These are phyloP conservation scores for Tylopilus sp. DNA, from an alignment of 768 basidiomycete species.

Conservation along the genomic window DNA sequence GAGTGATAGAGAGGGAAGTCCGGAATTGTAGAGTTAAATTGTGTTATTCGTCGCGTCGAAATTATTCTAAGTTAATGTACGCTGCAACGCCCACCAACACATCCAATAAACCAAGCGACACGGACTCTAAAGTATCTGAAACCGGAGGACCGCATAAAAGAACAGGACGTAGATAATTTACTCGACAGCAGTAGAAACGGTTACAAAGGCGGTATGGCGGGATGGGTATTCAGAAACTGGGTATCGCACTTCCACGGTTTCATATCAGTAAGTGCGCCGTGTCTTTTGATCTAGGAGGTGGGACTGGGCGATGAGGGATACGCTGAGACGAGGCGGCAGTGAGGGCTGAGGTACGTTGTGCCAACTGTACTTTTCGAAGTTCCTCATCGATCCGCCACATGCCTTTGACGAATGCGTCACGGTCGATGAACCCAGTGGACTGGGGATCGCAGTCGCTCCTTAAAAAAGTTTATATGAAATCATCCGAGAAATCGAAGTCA, in stretches of 20 bases:
- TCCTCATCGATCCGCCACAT: slow-evolving; percentile 91
- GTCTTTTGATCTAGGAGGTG: slow-evolving; percentile 16
- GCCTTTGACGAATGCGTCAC: slow-evolving; percentile 66
- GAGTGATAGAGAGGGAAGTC: slow-evolving; percentile 43
- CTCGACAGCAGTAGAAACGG: not conserved
- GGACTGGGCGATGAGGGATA: slow-evolving; percentile 31
- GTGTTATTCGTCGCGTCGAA: not conserved
- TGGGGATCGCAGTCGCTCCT: slow-evolving; percentile 72
- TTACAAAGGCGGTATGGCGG: not conserved
- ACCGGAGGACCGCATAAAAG: not conserved
- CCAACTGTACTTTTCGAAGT: slow-evolving; percentile 55
- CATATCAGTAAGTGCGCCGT: slow-evolving; percentile 13
- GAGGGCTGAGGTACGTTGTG: slow-evolving; percentile 30
- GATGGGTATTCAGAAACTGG: slow-evolving; percentile 19
- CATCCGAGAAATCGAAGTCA: not conserved
- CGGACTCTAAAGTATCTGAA: not conserved
- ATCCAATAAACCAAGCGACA: not conserved
- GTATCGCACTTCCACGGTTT: slow-evolving; percentile 9
- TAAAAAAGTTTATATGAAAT: not conserved
- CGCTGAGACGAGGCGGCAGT: slow-evolving; percentile 33
- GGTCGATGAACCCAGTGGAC: slow-evolving; percentile 53
- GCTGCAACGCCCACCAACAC: not conserved
- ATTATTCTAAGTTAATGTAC: slow-evolving; percentile 4
- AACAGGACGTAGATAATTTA: slow-evolving; percentile 19
- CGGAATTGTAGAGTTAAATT: slow-evolving; percentile 32